phyloP scores from a whole-genome alignment of 2,329 filamentous ascomycete genomes.

The Colletotrichum musae region DNA sequence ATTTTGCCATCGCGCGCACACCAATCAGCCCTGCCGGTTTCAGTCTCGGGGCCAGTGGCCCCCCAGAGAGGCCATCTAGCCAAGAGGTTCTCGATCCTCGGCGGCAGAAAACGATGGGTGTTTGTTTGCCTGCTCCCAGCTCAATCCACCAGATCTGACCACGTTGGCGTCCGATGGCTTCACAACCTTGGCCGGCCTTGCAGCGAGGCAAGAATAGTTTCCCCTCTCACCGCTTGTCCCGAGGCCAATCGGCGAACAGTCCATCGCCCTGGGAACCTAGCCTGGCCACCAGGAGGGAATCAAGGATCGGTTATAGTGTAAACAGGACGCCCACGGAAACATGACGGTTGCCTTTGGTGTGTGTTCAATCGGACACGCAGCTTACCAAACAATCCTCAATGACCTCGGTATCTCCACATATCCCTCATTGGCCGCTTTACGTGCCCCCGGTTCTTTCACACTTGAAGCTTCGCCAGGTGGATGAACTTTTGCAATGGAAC shows the following conservation, averaged over 20 bases:
- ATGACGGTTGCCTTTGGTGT: too few relatives aligned
- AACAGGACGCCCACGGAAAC: background rate
- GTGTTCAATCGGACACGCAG: too few relatives aligned
- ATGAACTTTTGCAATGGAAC: conserved; percentile 6
- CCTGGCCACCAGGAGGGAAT: background rate
- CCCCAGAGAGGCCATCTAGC: conserved; percentile 7
- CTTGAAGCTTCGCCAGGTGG: background rate
- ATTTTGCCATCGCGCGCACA: conserved; percentile 3
- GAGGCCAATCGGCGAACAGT: conserved; percentile 28
- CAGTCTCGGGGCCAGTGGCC: background rate
- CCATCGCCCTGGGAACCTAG: conserved; percentile 20
- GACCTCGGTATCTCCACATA: conserved; percentile 26
- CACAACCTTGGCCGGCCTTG: background rate
- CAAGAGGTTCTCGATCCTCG: conserved; percentile 7
- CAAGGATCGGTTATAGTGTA: background rate
- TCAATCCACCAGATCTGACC: conserved; percentile 12
- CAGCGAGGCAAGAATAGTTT: conserved; percentile 14
- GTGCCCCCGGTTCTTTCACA: background rate
- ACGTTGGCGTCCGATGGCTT: conserved; percentile 22
- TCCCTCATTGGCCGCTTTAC: conserved; percentile 18
- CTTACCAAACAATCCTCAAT: too few relatives aligned
- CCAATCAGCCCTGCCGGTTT: conserved; percentile 14
- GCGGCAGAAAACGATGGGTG: background rate
- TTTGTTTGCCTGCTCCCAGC: conserved; percentile 9
- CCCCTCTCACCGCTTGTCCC: conserved; percentile 24